A percentile compares a stretch with the other conserved stretches of the same genome.
Evolutionary conservation across 441 rosid species (phyloP).

Genomic region (Syzygium syzygioides): DNA sequence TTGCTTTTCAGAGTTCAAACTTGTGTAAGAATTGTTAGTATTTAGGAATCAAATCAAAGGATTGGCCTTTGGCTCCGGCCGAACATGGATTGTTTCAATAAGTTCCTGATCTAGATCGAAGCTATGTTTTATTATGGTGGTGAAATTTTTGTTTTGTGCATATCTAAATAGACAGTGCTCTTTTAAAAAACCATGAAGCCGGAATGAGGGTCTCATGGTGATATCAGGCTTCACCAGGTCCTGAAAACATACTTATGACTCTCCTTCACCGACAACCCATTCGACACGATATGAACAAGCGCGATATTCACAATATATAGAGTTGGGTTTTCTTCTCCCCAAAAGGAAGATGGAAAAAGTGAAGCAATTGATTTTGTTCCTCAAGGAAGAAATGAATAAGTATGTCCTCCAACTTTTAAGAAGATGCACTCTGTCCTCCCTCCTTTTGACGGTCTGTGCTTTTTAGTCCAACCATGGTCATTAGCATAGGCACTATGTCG

Average conservation of each 20-base stretch:
- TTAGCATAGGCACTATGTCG: no score
- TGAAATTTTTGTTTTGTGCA: background rate
- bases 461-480: no score
- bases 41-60: background rate
- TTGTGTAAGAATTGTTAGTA: background rate
- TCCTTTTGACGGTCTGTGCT: no score
- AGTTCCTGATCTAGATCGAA: background rate
- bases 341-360: background rate
- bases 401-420: no score
- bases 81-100: background rate
- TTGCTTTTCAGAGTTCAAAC: background rate
- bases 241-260: background rate
- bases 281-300: background rate
- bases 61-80: background rate
- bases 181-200: background rate
- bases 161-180: background rate
- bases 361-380: background rate
- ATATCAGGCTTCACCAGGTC: background rate
- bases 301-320: background rate
- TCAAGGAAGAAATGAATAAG: background rate
- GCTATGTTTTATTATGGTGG: background rate
- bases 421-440: no score
- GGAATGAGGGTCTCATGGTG: background rate
- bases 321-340: background rate
- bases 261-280: accelerated